Evolutionary conservation across 495 filamentous ascomycete genomes (phyloP).

Genomic region (Pseudoneurospora amorphoporcata): DNA sequence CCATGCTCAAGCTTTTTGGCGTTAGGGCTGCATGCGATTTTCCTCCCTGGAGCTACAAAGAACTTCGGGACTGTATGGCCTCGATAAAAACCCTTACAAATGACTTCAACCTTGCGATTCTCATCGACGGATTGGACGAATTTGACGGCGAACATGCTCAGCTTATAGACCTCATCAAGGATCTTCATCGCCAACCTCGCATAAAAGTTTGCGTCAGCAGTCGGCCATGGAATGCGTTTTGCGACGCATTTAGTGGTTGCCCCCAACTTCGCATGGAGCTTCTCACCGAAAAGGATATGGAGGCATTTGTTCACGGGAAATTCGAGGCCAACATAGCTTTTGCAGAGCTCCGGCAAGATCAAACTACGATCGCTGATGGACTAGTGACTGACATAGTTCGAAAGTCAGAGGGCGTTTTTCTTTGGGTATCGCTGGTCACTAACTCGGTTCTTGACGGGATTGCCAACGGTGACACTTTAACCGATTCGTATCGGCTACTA

Average conservation of each 20-base stretch:
- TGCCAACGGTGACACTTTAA: conserved; percentile 17
- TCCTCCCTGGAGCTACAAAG: background rate
- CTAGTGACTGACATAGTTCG: conserved; percentile 15
- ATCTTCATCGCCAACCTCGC: background rate
- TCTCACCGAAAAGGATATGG: conserved; percentile 21
- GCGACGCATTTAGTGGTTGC: conserved; percentile 16
- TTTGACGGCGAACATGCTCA: conserved; percentile 11
- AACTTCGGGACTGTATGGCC: background rate
- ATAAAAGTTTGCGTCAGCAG: conserved; percentile 35
- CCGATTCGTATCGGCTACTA: conserved; percentile 14
- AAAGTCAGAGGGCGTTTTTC: conserved; percentile 28
- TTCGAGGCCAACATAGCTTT: background rate
- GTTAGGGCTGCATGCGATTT: background rate
- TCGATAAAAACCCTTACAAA: background rate
- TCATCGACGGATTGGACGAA: conserved; percentile 33
- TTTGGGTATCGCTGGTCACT: conserved; percentile 33
- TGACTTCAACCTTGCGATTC: conserved; percentile 20
- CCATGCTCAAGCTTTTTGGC: background rate
- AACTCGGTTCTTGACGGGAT: conserved; percentile 18
- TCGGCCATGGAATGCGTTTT: conserved; percentile 30
- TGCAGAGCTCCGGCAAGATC: background rate
- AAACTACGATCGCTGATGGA: background rate
- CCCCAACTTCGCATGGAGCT: conserved; percentile 15
- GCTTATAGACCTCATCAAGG: conserved; percentile 7
- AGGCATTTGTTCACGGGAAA: conserved; percentile 4